These are phyloP conservation scores for Agaricus subrufescens DNA, from an alignment of 768 basidiomycete species.

Conservation along the genomic window DNA sequence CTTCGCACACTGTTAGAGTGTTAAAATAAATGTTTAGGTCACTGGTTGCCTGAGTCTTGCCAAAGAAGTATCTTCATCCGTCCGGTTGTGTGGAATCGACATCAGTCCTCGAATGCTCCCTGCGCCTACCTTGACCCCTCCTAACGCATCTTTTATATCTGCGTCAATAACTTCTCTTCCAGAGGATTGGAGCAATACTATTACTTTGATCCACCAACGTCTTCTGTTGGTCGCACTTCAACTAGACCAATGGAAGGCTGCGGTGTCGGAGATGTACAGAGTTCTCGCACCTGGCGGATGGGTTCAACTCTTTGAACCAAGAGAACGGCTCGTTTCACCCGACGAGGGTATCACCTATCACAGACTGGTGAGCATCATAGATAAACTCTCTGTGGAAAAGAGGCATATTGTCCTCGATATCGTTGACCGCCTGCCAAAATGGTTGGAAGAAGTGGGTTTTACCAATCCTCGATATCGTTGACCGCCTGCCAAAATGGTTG, in stretches of 20 bases:
- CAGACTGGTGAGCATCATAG: not conserved
- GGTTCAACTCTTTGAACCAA: constrained; percentile 11
- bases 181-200: not conserved
- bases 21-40: constrained; percentile 8
- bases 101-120: constrained; percentile 18
- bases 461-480: constrained; percentile 1
- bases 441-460: not conserved
- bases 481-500: not conserved
- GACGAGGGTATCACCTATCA: not conserved
- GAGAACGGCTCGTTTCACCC: not conserved
- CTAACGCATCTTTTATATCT: not conserved
- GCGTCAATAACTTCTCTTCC: not conserved
- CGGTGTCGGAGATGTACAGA: constrained; percentile 4
- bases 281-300: constrained; percentile 8
- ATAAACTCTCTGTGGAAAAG: not conserved
- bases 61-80: constrained; percentile 3
- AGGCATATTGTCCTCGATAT: constrained; percentile 4
- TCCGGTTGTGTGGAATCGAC: constrained; percentile 16
- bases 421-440: not conserved
- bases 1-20: not conserved
- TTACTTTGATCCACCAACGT: constrained; percentile 3
- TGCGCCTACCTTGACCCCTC: not conserved
- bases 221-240: not conserved
- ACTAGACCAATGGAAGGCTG: constrained; percentile 6
- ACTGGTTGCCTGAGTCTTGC: constrained; percentile 18